A percentile compares a stretch with the other conserved stretches of the same genome.
These are phyloP conservation scores for Solanum okadae DNA, from an alignment of 257 asterid genomes.

Conservation along the genomic window DNA sequence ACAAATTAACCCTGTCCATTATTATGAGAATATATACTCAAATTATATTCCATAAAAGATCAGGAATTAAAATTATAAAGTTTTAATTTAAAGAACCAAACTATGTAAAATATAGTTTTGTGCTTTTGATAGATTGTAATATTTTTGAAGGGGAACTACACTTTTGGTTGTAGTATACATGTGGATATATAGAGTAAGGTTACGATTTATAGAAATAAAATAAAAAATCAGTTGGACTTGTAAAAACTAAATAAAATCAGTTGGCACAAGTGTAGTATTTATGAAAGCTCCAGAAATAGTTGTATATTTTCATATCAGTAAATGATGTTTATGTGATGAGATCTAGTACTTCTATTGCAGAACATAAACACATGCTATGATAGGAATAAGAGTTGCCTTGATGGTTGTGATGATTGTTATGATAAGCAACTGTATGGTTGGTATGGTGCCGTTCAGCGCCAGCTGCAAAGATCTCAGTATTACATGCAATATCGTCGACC, in stretches of 20 bases:
- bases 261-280: neutral
- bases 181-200: too few species aligned
- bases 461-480: conserved; percentile 85
- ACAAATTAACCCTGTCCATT: neutral
- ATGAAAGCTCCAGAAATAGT: neutral
- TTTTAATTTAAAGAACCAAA: neutral
- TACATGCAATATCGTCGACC: conserved; percentile 74
- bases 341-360: conserved; percentile 26
- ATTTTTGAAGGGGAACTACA: neutral
- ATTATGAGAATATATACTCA: neutral
- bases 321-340: neutral
- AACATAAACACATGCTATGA: conserved; percentile 43
- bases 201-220: too few species aligned
- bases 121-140: neutral
- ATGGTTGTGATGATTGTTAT: conserved; percentile 52
- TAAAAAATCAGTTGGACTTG: too few species aligned
- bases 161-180: too few species aligned
- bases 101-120: neutral
- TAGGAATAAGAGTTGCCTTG: conserved; percentile 64
- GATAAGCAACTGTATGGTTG: conserved; percentile 71
- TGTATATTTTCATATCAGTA: neutral
- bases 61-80: neutral
- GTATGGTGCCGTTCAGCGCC: conserved; percentile 76
- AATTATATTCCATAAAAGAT: neutral
- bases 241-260: neutral